These are phyloP conservation scores for Leccinum fuscescens DNA, from an alignment of 1,284 basidiomycete genomes.

Conservation along the genomic window DNA sequence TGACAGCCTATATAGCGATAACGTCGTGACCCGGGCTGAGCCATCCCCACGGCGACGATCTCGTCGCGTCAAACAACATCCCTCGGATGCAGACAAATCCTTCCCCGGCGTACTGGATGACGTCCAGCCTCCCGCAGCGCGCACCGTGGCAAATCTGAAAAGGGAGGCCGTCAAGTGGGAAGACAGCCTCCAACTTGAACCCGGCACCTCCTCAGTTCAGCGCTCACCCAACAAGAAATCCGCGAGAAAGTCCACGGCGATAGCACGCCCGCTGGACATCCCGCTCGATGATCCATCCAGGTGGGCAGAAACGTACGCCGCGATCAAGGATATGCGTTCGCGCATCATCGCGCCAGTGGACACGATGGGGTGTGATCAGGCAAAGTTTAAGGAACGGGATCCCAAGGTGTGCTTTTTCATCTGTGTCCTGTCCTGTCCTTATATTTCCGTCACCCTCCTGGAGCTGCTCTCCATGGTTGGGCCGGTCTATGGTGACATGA, in stretches of 20 bases:
- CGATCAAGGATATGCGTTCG: conserved; percentile 78
- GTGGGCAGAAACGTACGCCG: conserved; percentile 76
- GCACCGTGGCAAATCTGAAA: background rate
- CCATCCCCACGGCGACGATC: conserved; percentile 19
- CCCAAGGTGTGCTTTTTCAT: conserved; percentile 51
- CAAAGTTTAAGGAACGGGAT: conserved; percentile 59
- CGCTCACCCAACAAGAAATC: conserved; percentile 5
- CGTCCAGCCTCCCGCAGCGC: background rate
- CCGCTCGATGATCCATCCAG: conserved; percentile 73
- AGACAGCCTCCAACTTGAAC: background rate
- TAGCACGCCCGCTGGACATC: conserved; percentile 54
- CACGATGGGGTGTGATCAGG: conserved; percentile 83
- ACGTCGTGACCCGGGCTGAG: background rate
- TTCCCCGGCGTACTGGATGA: conserved; percentile 1
- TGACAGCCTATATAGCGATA: background rate
- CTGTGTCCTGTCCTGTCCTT: no score
- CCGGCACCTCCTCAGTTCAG: background rate
- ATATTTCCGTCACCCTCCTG: no score
- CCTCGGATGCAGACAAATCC: conserved; percentile 21
- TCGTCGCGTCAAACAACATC: conserved; percentile 37
- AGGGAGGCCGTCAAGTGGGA: background rate
- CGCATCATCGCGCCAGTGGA: conserved; percentile 82
- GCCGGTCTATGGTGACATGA: no score
- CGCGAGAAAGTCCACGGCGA: conserved; percentile 36
- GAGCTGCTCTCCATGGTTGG: no score